phyloP scores from a whole-genome alignment of 495 filamentous ascomycete species.

The Podospora pseudoanserina region DNA sequence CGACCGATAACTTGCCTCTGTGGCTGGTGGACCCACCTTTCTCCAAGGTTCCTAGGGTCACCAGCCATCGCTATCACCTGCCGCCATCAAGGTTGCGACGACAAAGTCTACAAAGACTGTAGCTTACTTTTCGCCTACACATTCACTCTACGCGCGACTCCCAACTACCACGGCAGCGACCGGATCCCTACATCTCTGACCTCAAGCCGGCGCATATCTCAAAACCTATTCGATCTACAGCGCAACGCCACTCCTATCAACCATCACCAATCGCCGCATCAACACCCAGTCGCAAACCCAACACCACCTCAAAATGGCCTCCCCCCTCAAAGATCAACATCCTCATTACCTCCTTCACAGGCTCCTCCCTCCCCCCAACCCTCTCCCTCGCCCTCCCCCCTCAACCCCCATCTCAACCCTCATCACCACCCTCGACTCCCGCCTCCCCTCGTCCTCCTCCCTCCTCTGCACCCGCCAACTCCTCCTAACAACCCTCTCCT shows the following conservation, averaged over 20 bases:
- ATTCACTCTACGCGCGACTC: not conserved
- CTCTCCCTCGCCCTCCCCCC: constrained; percentile 66
- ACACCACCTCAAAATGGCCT: constrained; percentile 12
- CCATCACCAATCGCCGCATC: not conserved
- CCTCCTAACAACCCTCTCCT: constrained; percentile 77
- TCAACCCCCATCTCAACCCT: constrained; percentile 65
- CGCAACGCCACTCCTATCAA: constrained; percentile 2
- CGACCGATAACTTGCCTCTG: not conserved
- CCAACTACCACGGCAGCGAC: not conserved
- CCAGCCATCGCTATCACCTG: not conserved
- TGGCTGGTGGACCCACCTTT: constrained; percentile 18
- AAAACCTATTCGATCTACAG: not conserved
- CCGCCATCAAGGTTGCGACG: not conserved
- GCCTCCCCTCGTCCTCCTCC: constrained; percentile 52
- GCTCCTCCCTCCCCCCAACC: constrained; percentile 75
- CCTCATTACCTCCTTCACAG: constrained; percentile 76
- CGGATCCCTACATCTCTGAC: not conserved
- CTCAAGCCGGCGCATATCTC: not conserved
- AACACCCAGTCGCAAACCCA: not conserved
- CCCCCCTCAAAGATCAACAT: constrained; percentile 62
- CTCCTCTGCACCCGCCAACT: constrained; percentile 44
- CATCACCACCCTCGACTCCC: constrained; percentile 55
- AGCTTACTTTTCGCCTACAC: not conserved
- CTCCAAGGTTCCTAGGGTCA: constrained; percentile 4
- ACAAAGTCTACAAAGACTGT: not conserved